Percentiles rank a stretch among this genome's conserved stretches.
These are phyloP conservation scores for Cytospora paraplurivora DNA, from an alignment of 2,329 filamentous ascomycete species.

Conservation along the genomic window DNA sequence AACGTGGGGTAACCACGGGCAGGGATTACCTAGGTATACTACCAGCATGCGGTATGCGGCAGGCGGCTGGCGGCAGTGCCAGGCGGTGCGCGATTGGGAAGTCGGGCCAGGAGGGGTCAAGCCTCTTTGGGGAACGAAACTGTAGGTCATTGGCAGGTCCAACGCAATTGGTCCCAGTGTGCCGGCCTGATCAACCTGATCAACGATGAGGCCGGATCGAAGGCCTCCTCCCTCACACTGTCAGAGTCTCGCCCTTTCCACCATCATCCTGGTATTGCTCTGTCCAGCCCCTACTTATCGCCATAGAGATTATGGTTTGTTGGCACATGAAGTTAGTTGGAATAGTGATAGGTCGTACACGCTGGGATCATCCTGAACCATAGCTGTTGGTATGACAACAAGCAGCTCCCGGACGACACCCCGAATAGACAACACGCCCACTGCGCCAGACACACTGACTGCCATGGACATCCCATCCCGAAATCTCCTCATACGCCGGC, in stretches of 20 bases:
- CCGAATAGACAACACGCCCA: not conserved
- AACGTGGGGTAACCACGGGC: not conserved
- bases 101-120: not conserved
- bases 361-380: not conserved
- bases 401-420: not conserved
- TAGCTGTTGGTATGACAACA: not conserved
- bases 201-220: not conserved
- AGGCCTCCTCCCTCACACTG: not conserved
- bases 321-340: not conserved
- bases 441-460: not conserved
- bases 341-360: not conserved
- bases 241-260: not conserved
- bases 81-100: constrained; percentile 1
- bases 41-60: not conserved
- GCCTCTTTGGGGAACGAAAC: not conserved
- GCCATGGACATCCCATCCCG: not conserved
- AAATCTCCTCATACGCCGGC: not conserved
- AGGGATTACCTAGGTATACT: not conserved
- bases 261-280: not conserved
- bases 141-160: not conserved
- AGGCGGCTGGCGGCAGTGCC: constrained; percentile 2
- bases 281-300: not conserved
- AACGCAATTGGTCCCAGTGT: not conserved
- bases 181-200: not conserved
- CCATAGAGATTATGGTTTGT: not conserved